Conservation (phyloP, 306 rosid genomes). For the Vicia faba region DNA sequence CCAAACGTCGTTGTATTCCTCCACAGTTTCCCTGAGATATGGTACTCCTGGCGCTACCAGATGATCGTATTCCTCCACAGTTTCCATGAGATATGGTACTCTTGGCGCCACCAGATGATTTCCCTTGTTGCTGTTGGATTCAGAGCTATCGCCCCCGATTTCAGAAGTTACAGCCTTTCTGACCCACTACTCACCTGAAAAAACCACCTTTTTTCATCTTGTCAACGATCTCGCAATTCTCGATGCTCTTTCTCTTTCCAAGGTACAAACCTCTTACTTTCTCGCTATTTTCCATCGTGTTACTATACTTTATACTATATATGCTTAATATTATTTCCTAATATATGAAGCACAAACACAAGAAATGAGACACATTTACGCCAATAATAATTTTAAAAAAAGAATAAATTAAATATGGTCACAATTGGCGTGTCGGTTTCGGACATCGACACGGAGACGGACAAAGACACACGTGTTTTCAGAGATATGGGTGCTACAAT, state of each 20-base stretch:
- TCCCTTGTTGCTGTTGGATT: conserved; percentile 61
- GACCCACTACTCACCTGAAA: conserved; percentile 55
- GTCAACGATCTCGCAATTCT: conserved; percentile 51
- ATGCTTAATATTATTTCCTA: no score
- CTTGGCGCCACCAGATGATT: conserved; percentile 90
- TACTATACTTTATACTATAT: no score
- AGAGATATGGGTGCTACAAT: no score
- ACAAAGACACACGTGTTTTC: no score
- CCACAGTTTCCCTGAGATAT: conserved; percentile 86
- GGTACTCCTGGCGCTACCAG: conserved; percentile 98
- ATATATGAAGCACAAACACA: no score
- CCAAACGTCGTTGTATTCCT: conserved; percentile 65
- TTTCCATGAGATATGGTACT: conserved; percentile 92
- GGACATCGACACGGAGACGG: no score
- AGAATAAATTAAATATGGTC: no score
- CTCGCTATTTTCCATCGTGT: neutral
- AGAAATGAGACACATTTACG: no score
- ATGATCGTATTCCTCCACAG: conserved; percentile 79
- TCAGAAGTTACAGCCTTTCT: conserved; percentile 78
- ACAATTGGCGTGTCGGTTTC: no score
- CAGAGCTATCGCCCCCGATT: conserved; percentile 72
- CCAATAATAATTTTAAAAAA: no score
- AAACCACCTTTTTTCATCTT: conserved; percentile 44
- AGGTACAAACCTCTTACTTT: neutral
- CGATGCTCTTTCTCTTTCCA: conserved; percentile 1